Evolutionary conservation across 768 basidiomycete species (phyloP), one percentile per base, ranked within the genome.

Genomic region (Termitomyces titanicus): DNA sequence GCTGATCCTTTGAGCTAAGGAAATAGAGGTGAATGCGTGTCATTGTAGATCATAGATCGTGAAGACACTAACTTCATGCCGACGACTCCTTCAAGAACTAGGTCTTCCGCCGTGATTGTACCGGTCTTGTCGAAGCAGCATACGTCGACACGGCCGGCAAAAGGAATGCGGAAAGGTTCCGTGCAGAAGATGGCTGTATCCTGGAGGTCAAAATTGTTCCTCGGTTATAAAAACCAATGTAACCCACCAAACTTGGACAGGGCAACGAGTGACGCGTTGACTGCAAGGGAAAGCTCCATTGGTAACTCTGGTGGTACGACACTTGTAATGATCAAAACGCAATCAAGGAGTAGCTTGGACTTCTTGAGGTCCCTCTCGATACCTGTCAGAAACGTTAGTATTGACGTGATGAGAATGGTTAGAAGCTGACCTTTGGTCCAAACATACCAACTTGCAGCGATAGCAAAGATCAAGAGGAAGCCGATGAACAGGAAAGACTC

Each of bases 41-140:
- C 18, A 35, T 38, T 15, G 25, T 3, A 47, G 1, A 2, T 39
- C 13, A 20, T 20, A 6, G 13, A 43, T 17, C 6, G 10, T 22
- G 5, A 17, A 35, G 39, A 34, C 18, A 42, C 92, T 64, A 65
- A 98, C 95, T 93, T 82, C 43, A 97, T 79, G 50, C 95, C 97
- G 25, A 82, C 92, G 39, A 99, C 82, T 51, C 97, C 97, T 67
- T 99, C 95, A 1, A 98, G 79, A 8, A 98, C 94, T 12, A 98
- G 74, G 68, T 94, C 88, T 69, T 98, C 95, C 0, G 93, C 93
- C 0, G 97, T 99, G 62, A 99, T 98, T 0, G 97, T 98, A 22
- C 96, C 97, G 0, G 97, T 99, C 79, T 99, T 99, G 73, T 99
- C 97, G 63, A 99, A 98, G 72, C 97, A 98, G 71, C 97, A 99